phyloP scores from a whole-genome alignment of 208 protist genomes.

The Crithidia brevicula region DNA sequence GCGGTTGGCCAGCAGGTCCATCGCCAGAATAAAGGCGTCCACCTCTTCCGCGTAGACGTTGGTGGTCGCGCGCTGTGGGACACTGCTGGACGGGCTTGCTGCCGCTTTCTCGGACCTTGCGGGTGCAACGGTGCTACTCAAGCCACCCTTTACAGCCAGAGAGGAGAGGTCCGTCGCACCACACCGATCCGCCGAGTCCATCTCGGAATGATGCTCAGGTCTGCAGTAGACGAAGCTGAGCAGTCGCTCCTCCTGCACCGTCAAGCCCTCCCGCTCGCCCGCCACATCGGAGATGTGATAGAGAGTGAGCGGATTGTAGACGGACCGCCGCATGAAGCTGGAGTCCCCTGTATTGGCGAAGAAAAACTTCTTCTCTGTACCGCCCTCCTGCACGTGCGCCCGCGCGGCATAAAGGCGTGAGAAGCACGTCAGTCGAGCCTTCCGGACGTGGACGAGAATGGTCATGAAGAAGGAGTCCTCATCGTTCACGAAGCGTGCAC shows the following conservation, averaged over 20 bases:
- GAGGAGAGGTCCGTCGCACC: constrained; percentile 26
- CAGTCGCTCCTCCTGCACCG: constrained; percentile 33
- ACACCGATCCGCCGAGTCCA: not conserved
- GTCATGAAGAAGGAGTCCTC: constrained; percentile 21
- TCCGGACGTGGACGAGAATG: constrained; percentile 18
- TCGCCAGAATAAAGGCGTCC: constrained; percentile 40
- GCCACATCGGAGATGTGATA: constrained; percentile 16
- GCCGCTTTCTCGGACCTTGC: not conserved
- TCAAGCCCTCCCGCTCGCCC: constrained; percentile 28
- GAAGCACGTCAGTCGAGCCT: not conserved
- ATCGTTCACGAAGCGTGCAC: constrained; percentile 24
- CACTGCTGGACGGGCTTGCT: not conserved
- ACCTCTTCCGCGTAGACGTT: constrained; percentile 2
- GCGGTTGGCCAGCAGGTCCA: constrained; percentile 41
- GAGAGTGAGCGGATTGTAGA: constrained; percentile 15
- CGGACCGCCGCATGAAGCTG: not conserved
- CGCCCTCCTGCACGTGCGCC: constrained; percentile 11
- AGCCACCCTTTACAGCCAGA: constrained; percentile 18
- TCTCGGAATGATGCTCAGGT: constrained; percentile 6
- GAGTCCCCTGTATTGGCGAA: constrained; percentile 14
- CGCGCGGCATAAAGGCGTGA: constrained; percentile 27
- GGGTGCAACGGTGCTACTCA: not conserved
- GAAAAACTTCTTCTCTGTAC: not conserved
- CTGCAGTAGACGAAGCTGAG: constrained; percentile 38
- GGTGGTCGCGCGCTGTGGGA: not conserved